These are phyloP conservation scores for Claviceps africana DNA, from an alignment of 2,329 filamentous ascomycete genomes.

Conservation along the genomic window DNA sequence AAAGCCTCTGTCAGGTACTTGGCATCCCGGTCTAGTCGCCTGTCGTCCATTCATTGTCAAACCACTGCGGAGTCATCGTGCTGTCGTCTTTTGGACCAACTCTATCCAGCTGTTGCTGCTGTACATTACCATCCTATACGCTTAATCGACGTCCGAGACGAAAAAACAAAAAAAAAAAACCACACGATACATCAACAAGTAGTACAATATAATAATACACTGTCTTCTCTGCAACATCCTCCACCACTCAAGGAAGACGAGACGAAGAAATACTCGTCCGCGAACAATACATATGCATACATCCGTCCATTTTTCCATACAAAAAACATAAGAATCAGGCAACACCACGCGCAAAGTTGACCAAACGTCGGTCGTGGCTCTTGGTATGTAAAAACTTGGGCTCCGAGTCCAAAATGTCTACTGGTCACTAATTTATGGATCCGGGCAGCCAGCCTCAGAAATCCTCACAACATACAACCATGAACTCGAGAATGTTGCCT, in stretches of 20 bases:
- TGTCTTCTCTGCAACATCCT: not conserved
- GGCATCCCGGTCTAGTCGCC: conserved; percentile 7
- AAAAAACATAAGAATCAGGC: not conserved
- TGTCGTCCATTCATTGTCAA: conserved; percentile 31
- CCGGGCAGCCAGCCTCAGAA: not conserved
- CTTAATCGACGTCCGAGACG: conserved; percentile 8
- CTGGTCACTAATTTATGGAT: not conserved
- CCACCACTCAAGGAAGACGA: not conserved
- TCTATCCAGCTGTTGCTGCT: conserved; percentile 3
- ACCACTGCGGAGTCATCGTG: conserved; percentile 9
- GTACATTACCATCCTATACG: conserved; percentile 7
- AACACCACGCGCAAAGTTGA: not conserved
- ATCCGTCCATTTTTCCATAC: not conserved
- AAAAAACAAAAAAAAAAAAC: no score
- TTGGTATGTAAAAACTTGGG: not conserved
- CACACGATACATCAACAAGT: conserved; percentile 2
- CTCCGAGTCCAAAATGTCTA: not conserved
- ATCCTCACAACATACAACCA: conserved; percentile 23
- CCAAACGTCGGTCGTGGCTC: not conserved
- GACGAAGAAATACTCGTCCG: no score
- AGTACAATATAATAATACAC: not conserved
- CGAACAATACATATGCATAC: no score
- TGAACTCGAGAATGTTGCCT: conserved; percentile 50
- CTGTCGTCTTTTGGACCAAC: conserved; percentile 4
- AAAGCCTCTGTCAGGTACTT: conserved; percentile 5